Conservation (phyloP, 257 asterid genomes). For the Vinca minor region DNA sequence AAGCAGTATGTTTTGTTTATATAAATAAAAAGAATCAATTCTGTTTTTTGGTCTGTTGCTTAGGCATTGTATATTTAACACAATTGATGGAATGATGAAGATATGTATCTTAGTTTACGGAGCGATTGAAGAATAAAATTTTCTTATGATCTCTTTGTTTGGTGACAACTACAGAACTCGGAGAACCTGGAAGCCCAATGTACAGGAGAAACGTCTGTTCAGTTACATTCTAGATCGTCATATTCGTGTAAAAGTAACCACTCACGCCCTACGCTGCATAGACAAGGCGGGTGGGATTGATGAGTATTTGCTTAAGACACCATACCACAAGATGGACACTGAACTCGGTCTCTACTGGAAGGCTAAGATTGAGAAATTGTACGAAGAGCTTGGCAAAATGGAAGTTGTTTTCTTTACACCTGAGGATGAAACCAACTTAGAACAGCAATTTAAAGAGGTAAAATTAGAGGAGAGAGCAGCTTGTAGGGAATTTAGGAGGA, state of each 20-base stretch:
- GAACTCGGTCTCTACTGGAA: slow-evolving; percentile 88
- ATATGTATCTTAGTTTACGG: too few relatives aligned
- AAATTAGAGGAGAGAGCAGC: slow-evolving; percentile 45
- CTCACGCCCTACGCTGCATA: slow-evolving; percentile 92
- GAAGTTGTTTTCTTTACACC: slow-evolving; percentile 79
- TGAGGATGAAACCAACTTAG: slow-evolving; percentile 61
- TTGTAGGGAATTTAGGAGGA: slow-evolving; percentile 68
- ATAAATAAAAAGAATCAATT: too few relatives aligned
- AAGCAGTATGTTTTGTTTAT: too few relatives aligned
- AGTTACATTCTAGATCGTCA: slow-evolving; percentile 85
- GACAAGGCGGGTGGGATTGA: slow-evolving; percentile 96
- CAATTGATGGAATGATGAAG: neutral
- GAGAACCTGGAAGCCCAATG: slow-evolving; percentile 89
- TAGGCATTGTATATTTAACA: neutral
- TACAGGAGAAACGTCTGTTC: slow-evolving; percentile 82
- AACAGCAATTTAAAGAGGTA: slow-evolving; percentile 45
- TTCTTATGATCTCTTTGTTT: slow-evolving; percentile 21
- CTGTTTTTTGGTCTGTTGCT: neutral
- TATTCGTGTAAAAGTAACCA: slow-evolving; percentile 71
- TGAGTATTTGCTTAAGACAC: slow-evolving; percentile 87
- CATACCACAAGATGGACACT: slow-evolving; percentile 81
- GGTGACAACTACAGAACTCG: slow-evolving; percentile 43
- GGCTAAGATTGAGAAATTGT: slow-evolving; percentile 77
- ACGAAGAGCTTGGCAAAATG: slow-evolving; percentile 81
- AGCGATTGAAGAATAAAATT: neutral